Evolutionary conservation across 2,329 filamentous ascomycete species (phyloP).

Genomic region (Fusarium globosum): DNA sequence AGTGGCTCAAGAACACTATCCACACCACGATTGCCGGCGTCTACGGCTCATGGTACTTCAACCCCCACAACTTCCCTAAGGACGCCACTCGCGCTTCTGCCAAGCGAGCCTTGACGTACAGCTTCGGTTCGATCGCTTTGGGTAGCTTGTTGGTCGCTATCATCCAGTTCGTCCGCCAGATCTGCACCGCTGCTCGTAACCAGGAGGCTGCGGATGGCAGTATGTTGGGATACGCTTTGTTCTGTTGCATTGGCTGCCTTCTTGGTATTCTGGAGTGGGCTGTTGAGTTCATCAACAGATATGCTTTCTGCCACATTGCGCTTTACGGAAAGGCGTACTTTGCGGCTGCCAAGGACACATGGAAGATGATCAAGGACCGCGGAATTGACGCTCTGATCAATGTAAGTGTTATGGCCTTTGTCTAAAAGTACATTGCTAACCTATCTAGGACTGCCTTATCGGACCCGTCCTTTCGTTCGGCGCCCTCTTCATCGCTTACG

Average conservation of each 20-base stretch:
- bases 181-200: slow-evolving; percentile 78
- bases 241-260: slow-evolving; percentile 81
- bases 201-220: slow-evolving; percentile 76
- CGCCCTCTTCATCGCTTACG: slow-evolving; percentile 84
- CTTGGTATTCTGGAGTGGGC: slow-evolving; percentile 86
- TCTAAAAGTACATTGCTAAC: slow-evolving; percentile 25
- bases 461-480: slow-evolving; percentile 81
- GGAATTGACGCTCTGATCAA: slow-evolving; percentile 92
- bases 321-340: slow-evolving; percentile 92
- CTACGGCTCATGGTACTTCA: slow-evolving; percentile 95
- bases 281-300: slow-evolving; percentile 88
- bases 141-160: slow-evolving; percentile 88
- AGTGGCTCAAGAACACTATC: slow-evolving; percentile 93
- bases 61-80: slow-evolving; percentile 74
- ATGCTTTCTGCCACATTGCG: slow-evolving; percentile 92
- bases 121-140: slow-evolving; percentile 89
- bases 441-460: slow-evolving; percentile 76
- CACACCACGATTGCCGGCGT: slow-evolving; percentile 89
- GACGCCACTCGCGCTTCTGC: slow-evolving; percentile 86
- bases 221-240: slow-evolving; percentile 71
- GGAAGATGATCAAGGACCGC: slow-evolving; percentile 90
- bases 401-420: slow-evolving; percentile 43
- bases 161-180: slow-evolving; percentile 84
- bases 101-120: slow-evolving; percentile 85
- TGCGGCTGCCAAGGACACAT: slow-evolving; percentile 87